These are phyloP conservation scores for Discostella pseudostelligera DNA, from an alignment of 108 stramenopile species.

Conservation along the genomic window DNA sequence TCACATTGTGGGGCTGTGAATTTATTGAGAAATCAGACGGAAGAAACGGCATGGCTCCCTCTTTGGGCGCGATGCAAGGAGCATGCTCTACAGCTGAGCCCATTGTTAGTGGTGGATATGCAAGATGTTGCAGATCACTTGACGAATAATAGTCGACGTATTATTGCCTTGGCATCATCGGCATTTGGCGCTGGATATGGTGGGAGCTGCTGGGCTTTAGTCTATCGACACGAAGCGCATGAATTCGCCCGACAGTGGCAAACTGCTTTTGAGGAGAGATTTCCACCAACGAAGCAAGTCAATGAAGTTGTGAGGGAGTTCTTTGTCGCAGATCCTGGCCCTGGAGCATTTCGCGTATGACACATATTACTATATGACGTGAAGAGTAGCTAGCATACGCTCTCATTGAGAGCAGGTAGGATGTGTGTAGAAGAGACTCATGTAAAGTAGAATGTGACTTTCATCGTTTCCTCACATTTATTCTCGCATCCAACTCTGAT, in stretches of 20 bases:
- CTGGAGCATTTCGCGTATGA: constrained; percentile 22
- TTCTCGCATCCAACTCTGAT: constrained; percentile 71
- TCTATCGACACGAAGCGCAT: constrained; percentile 12
- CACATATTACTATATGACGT: neutral
- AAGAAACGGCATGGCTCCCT: constrained; percentile 33
- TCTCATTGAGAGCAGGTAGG: neutral
- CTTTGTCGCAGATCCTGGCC: constrained; percentile 28
- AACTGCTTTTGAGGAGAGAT: constrained; percentile 20
- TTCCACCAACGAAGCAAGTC: constrained; percentile 3
- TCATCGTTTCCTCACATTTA: neutral
- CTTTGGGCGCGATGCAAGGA: constrained; percentile 25
- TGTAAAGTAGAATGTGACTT: too few species aligned
- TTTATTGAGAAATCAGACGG: constrained; percentile 19
- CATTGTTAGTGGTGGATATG: neutral
- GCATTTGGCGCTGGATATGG: constrained; percentile 33
- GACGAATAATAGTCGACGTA: neutral
- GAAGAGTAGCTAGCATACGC: too few species aligned
- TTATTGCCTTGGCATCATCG: constrained; percentile 21
- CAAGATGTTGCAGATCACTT: neutral
- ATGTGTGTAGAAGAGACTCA: too few species aligned
- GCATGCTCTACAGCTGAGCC: neutral
- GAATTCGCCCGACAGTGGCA: constrained; percentile 20
- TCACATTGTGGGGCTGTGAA: constrained; percentile 20
- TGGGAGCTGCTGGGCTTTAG: constrained; percentile 30
- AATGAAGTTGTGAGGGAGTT: constrained; percentile 13